Conservation (phyloP, 495 filamentous ascomycete species). For the Lasiosphaeriaceae sp. region DNA sequence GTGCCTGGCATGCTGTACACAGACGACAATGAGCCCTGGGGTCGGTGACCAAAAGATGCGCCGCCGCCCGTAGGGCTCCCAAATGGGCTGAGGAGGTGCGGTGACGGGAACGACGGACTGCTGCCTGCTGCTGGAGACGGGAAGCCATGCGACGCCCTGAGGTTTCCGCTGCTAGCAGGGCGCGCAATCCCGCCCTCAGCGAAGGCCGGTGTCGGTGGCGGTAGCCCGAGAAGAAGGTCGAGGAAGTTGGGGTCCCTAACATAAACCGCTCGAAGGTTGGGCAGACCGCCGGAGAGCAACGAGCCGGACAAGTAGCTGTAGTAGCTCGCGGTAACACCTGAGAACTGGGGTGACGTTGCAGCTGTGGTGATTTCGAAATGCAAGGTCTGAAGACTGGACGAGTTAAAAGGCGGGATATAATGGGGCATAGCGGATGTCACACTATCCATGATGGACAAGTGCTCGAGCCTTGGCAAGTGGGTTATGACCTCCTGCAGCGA, state of each 20-base stretch:
- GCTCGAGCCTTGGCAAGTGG: conserved; percentile 55
- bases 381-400: conserved; percentile 61
- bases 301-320: conserved; percentile 84
- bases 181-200: conserved; percentile 3
- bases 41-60: conserved; percentile 13
- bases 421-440: conserved; percentile 64
- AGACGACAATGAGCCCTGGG: conserved; percentile 16
- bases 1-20: conserved; percentile 1
- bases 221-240: conserved; percentile 62
- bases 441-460: conserved; percentile 62
- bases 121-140: conserved; percentile 20
- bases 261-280: conserved; percentile 69
- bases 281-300: conserved; percentile 69
- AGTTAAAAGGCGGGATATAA: conserved; percentile 60
- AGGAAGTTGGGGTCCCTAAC: conserved; percentile 80
- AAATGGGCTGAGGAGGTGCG: conserved; percentile 12
- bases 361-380: conserved; percentile 78
- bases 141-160: conserved; percentile 8
- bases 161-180: conserved; percentile 1
- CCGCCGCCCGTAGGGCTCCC: conserved; percentile 3
- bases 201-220: conserved; percentile 49
- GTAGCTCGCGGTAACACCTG: conserved; percentile 63
- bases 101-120: conserved; percentile 1
- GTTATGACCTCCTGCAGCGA: conserved; percentile 62
- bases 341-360: conserved; percentile 49